phyloP scores from a whole-genome alignment of 441 rosid genomes.

The Adansonia gregorii region DNA sequence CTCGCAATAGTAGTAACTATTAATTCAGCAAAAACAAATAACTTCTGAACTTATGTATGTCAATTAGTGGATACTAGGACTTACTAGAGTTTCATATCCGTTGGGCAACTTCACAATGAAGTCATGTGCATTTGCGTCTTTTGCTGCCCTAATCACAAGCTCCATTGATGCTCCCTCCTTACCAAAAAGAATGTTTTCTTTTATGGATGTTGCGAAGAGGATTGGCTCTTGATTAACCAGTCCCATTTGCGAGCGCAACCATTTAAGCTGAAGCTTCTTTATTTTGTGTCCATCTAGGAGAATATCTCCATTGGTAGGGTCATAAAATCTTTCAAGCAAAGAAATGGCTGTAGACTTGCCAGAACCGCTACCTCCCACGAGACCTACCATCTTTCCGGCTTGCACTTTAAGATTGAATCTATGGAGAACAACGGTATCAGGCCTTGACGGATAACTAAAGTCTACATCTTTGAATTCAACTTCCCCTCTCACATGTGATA shows the following conservation, averaged over 20 bases:
- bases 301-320: slow-evolving; percentile 38
- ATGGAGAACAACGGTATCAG: slow-evolving; percentile 34
- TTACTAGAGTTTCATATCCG: slow-evolving; percentile 49
- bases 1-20: neutral
- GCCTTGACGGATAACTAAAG: slow-evolving; percentile 48
- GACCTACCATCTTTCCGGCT: slow-evolving; percentile 44
- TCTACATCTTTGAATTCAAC: slow-evolving; percentile 43
- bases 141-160: slow-evolving; percentile 37
- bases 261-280: slow-evolving; percentile 43
- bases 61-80: neutral
- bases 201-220: slow-evolving; percentile 48
- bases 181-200: slow-evolving; percentile 53
- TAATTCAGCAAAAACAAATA: slow-evolving; percentile 6
- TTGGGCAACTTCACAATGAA: slow-evolving; percentile 46
- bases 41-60: slow-evolving; percentile 1
- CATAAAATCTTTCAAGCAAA: slow-evolving; percentile 50
- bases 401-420: slow-evolving; percentile 40
- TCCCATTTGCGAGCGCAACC: slow-evolving; percentile 55
- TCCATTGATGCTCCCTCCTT: slow-evolving; percentile 46
- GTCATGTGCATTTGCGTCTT: slow-evolving; percentile 51
- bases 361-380: slow-evolving; percentile 53
- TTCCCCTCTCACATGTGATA: slow-evolving; percentile 44
- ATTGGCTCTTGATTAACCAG: slow-evolving; percentile 52
- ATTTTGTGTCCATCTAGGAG: slow-evolving; percentile 42
- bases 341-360: slow-evolving; percentile 50